Conservation (phyloP, 257 asterid genomes). For the Capsicum baccatum region DNA sequence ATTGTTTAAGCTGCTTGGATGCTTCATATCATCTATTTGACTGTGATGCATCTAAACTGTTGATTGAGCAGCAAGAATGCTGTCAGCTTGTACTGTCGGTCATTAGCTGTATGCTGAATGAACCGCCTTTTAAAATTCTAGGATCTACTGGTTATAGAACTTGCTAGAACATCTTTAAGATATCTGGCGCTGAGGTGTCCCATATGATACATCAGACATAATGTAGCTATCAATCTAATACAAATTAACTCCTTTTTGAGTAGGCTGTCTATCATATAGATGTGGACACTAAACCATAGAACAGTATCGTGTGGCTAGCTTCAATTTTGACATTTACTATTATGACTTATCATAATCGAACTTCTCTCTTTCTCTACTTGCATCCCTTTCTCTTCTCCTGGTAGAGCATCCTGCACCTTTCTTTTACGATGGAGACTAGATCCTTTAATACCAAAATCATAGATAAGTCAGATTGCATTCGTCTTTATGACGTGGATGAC, state of each 20-base stretch:
- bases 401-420: not conserved
- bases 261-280: constrained; percentile 9
- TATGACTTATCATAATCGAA: not conserved
- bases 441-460: not conserved
- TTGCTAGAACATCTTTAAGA: not conserved
- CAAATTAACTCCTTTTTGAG: not conserved
- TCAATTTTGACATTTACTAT: not conserved
- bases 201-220: constrained; percentile 15
- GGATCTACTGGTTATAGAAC: constrained; percentile 24
- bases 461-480: not conserved
- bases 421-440: not conserved
- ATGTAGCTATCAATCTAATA: constrained; percentile 23
- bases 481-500: not conserved
- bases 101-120: constrained; percentile 10
- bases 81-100: not conserved
- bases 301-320: not conserved
- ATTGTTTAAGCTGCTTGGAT: constrained; percentile 11
- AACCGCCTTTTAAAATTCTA: constrained; percentile 7
- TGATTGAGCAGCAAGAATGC: not conserved
- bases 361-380: not conserved
- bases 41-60: not conserved
- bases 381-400: not conserved
- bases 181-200: constrained; percentile 4
- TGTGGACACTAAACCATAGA: not conserved
- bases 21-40: constrained; percentile 13